Conservation (phyloP, 1,284 basidiomycete species). For the Microstroma glucosiphilum region DNA sequence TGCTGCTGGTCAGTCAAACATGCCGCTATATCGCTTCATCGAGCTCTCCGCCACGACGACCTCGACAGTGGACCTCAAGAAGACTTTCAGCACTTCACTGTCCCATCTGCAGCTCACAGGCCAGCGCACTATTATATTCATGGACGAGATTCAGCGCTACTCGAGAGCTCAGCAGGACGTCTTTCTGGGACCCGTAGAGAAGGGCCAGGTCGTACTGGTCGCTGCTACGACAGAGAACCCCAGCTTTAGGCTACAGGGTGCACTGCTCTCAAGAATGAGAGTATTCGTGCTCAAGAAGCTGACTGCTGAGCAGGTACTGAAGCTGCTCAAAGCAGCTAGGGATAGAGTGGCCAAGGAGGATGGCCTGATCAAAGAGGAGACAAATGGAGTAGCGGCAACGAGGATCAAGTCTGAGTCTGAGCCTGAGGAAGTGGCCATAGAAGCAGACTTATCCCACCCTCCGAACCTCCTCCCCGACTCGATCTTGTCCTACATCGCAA, state of each 20-base stretch:
- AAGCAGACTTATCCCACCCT: not conserved
- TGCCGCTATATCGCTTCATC: conserved; percentile 32
- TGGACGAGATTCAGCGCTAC: conserved; percentile 80
- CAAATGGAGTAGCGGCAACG: too few relatives aligned
- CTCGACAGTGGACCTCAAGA: conserved; percentile 71
- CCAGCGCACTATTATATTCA: conserved; percentile 65
- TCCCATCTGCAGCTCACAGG: conserved; percentile 65
- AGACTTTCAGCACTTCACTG: conserved; percentile 73
- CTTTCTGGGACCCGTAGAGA: conserved; percentile 26
- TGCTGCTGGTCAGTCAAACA: not conserved
- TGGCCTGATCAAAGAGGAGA: not conserved
- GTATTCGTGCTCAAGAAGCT: conserved; percentile 48
- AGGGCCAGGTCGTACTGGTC: conserved; percentile 57
- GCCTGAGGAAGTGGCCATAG: not conserved
- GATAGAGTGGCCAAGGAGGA: not conserved
- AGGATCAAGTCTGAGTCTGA: not conserved
- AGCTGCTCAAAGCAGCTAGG: conserved; percentile 58
- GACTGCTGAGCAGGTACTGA: conserved; percentile 26
- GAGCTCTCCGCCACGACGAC: conserved; percentile 54
- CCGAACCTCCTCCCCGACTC: not conserved
- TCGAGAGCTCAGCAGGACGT: conserved; percentile 71
- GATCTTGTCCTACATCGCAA: conserved; percentile 36
- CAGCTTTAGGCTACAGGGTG: conserved; percentile 65
- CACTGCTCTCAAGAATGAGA: conserved; percentile 73
- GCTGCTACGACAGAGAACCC: conserved; percentile 90